phyloP scores from a whole-genome alignment of 2,329 filamentous ascomycete species.

The Pleurostoma richardsiae region DNA sequence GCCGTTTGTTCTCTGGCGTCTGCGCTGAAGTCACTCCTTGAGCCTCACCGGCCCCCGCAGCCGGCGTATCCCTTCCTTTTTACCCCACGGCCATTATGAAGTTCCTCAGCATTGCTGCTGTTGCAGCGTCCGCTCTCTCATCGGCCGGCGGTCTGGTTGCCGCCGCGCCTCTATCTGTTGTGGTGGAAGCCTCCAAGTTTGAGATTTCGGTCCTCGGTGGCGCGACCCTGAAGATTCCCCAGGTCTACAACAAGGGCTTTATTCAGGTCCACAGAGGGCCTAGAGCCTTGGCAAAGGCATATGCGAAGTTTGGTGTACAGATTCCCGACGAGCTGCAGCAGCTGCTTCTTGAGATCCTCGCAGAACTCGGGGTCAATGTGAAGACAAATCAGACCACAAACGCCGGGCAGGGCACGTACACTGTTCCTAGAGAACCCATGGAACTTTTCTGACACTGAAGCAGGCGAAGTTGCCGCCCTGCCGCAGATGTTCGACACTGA shows the following conservation, averaged over 20 bases:
- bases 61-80: conserved; percentile 1
- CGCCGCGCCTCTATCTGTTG: conserved; percentile 20
- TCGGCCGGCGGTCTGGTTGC: conserved; percentile 17
- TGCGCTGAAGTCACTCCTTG: conserved; percentile 3
- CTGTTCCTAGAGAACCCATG: conserved; percentile 2
- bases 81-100: conserved; percentile 23
- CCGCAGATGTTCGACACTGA: conserved; percentile 42
- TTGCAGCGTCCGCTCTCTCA: conserved; percentile 24
- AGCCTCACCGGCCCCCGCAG: background rate
- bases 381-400: background rate
- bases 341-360: conserved; percentile 24
- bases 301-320: conserved; percentile 29
- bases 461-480: conserved; percentile 32
- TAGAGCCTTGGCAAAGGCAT: conserved; percentile 30
- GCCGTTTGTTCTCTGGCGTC: conserved; percentile 1
- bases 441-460: conserved; percentile 10
- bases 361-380: conserved; percentile 19
- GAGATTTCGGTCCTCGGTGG: conserved; percentile 31
- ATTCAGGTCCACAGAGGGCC: conserved; percentile 26
- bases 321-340: conserved; percentile 26
- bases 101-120: conserved; percentile 21
- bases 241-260: conserved; percentile 31
- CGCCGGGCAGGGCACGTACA: background rate
- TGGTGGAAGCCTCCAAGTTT: conserved; percentile 16
- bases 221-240: conserved; percentile 29